A percentile compares a stretch with the other conserved stretches of the same genome.
Evolutionary conservation across 805 yeast genomes (phyloP).

Genomic region (Metschnikowia reukaufii): DNA sequence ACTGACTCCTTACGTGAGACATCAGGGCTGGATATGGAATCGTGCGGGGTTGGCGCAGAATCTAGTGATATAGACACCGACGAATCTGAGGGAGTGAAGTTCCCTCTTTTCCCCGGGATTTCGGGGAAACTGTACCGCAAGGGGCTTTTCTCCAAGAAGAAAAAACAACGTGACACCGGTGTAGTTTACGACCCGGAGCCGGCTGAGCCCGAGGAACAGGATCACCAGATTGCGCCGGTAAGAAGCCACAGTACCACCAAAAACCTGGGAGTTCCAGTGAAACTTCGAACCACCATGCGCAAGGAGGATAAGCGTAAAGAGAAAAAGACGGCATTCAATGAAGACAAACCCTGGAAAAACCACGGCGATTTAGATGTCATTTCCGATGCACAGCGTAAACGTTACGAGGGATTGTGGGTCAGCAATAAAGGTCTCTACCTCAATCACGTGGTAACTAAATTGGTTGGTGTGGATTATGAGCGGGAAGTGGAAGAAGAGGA

Average conservation of each 20-base stretch:
- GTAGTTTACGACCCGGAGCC: constrained; percentile 14
- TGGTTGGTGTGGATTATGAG: constrained; percentile 36
- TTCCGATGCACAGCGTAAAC: constrained; percentile 67
- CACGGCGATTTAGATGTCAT: constrained; percentile 59
- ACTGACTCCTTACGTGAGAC: constrained; percentile 1
- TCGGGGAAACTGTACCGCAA: constrained; percentile 15
- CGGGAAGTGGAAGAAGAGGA: constrained; percentile 11
- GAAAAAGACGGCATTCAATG: constrained; percentile 58
- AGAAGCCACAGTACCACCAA: background rate
- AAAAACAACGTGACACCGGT: constrained; percentile 8
- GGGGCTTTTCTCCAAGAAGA: constrained; percentile 13
- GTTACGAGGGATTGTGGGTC: constrained; percentile 95
- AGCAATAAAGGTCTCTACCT: constrained; percentile 74
- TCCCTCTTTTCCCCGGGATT: constrained; percentile 39
- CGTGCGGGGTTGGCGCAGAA: background rate
- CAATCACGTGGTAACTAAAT: constrained; percentile 33
- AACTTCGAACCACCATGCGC: constrained; percentile 53
- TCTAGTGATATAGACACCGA: constrained; percentile 10
- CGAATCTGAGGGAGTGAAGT: constrained; percentile 15
- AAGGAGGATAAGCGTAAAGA: constrained; percentile 41
- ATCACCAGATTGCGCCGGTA: constrained; percentile 1
- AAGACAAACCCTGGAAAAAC: constrained; percentile 92
- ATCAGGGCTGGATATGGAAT: constrained; percentile 12
- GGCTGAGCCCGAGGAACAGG: constrained; percentile 9
- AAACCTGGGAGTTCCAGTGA: constrained; percentile 26